phyloP scores from a whole-genome alignment of 2,329 filamentous ascomycete species.

The Metarhizium album region DNA sequence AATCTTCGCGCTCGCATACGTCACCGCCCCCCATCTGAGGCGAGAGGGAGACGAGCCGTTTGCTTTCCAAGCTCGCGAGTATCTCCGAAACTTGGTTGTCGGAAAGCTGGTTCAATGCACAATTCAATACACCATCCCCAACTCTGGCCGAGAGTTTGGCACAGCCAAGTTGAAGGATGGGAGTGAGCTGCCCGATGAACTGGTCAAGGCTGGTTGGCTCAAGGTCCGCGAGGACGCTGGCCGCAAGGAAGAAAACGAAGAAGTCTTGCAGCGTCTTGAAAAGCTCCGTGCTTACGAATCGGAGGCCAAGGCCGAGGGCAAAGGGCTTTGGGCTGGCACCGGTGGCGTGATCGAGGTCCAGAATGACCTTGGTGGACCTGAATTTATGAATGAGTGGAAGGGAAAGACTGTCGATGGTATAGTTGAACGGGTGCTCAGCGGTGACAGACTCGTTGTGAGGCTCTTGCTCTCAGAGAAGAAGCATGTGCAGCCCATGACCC shows the following conservation, averaged over 20 bases:
- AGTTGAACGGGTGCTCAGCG: conserved; percentile 83
- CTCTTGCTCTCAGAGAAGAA: conserved; percentile 70
- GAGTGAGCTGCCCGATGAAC: conserved; percentile 65
- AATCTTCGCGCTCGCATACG: conserved; percentile 81
- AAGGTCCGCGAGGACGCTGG: conserved; percentile 92
- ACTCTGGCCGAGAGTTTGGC: conserved; percentile 80
- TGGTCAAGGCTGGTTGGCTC: conserved; percentile 81
- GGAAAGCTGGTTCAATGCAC: conserved; percentile 82
- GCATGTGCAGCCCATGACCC: conserved; percentile 79
- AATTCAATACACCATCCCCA: conserved; percentile 78
- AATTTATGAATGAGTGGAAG: conserved; percentile 77
- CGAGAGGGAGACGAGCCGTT: conserved; percentile 88
- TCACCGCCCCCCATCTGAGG: conserved; percentile 75
- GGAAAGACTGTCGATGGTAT: conserved; percentile 75
- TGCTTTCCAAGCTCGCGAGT: conserved; percentile 91
- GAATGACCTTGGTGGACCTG: conserved; percentile 69
- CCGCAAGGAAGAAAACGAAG: conserved; percentile 77
- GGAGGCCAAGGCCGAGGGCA: conserved; percentile 65
- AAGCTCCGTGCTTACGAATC: conserved; percentile 67
- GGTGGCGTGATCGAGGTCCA: conserved; percentile 62
- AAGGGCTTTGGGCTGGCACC: conserved; percentile 67
- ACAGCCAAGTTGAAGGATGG: conserved; percentile 67
- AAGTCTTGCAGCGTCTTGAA: conserved; percentile 60
- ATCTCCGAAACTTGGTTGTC: conserved; percentile 70
- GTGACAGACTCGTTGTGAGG: conserved; percentile 79